Base-by-base conservation (phyloP, 2,329 filamentous ascomycete genomes). In the Cryphonectria radicalis region DNA sequence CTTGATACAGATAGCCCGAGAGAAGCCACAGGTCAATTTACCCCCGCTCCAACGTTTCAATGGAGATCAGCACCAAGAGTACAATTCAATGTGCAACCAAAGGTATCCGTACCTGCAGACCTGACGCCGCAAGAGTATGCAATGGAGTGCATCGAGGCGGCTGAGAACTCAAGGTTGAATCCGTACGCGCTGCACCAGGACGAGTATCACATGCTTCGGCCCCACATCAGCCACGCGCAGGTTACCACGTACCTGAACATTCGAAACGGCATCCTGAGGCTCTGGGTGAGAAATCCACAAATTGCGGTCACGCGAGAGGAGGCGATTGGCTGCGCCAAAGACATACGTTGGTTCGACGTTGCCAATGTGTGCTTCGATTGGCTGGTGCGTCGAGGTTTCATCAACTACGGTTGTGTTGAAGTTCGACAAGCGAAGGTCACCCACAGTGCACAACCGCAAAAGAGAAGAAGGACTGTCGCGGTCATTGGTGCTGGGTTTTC, bases 241-340 rank as follows among this genome's bases (percentile, higher is more conserved):
- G 94, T 98, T 75, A 98, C 95, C 3, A 93, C 94, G 17, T 99
- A 99, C 81, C 85, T 99, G 68, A 98, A 98, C 79, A 96, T 99
- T 73, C 89, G 96, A 76, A 99, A 99, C 80, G 93, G 94, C 22
- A 97, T 99, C 72, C 84, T 99, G 68, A 89, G 96, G 69, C 82
- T 98, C 57, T 99, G 96, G 96, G 88, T 93, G 50, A 89, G 91
- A 75, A 97, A 97, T 77, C 94, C 96, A 10, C 89, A 95, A 78
- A 89, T 94, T 59, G 90, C 90, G 73, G 92, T 99, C 17, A 92
- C 92, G 37, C 87, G 91, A 64, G 91, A 95, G 79, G 94, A 98
- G 81, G 96, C 96, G 8, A 88, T 95, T 62, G 96, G 96, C 4
- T 98, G 95, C 82, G 93, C 94, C 67, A 93, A 91, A 81, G 94